Evolutionary conservation across 108 stramenopile genomes (phyloP), one percentile per base, ranked within the genome.

Genomic region (Cyclotella kingstonii): DNA sequence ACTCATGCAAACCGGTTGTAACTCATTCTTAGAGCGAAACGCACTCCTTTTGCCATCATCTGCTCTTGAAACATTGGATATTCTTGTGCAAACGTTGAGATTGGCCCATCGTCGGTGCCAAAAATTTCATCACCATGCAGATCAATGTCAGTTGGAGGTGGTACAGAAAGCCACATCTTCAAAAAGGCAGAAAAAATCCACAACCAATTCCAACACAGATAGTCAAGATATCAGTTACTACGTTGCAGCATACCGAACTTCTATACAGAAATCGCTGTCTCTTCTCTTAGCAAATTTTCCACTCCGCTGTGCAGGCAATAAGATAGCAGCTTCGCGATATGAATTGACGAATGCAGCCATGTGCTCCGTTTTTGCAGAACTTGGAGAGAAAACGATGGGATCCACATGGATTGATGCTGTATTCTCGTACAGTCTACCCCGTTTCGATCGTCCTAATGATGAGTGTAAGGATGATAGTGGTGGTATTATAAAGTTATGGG

Each of bases 361-460:
- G 15, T 77, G 76, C 25, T 77, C 65, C 22, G 55, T 65, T 31
- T 23, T 77, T 12, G 76, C 70, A 60, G 76, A 77, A 38, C 38
- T 77, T 28, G 70, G 76, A 10, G 57, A 70, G 28, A 56, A 50
- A 4, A 10, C 12, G 28, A 6, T 63, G 21, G 31, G 23, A 4
- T 42, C 29, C 17, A 69, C 17, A 22, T 77, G 76, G 76, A 54
- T 63, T 1, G 23, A 66, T 42, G 15, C 64, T 30, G 70, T 77
- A n/a, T 77, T 77, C 15, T 56, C 69, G 5, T 66, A 72, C 22
- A 61, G 71, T 35, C 53, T 77, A 9, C 76, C 76, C 29, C 69
- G 76, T 14, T 49, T 77, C 1, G 14, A 47, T 48, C 31, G 21
- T 12, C 30, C 63, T 17, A 21, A 33, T 11, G 19, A 66, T 8